phyloP scores from a whole-genome alignment of 2,329 filamentous ascomycete genomes.

The Harringtonia aguacate region DNA sequence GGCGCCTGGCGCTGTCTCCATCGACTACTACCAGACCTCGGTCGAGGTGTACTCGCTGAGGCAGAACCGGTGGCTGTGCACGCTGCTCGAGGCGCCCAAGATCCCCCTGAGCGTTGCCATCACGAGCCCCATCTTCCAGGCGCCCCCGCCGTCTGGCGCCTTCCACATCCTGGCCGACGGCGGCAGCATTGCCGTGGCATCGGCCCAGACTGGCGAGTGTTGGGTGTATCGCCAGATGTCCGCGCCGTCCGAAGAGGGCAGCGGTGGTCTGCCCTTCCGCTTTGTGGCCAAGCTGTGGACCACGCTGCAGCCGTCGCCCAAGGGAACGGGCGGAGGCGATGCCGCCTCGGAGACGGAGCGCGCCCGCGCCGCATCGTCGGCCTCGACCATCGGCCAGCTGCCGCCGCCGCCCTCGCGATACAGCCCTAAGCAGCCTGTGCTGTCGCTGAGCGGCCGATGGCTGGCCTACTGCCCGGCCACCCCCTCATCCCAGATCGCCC shows the following conservation, averaged over 20 bases:
- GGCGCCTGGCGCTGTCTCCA: conserved; percentile 12
- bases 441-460: conserved; percentile 64
- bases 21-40: conserved; percentile 69
- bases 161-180: conserved; percentile 64
- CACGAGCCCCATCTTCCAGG: conserved; percentile 52
- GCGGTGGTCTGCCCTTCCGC: conserved; percentile 34
- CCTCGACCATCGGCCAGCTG: conserved; percentile 25
- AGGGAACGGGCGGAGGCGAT: conserved; percentile 27
- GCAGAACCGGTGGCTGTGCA: conserved; percentile 59
- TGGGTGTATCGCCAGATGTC: conserved; percentile 58
- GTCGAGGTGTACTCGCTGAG: conserved; percentile 82
- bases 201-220: conserved; percentile 75
- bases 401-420: too few species aligned
- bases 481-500: conserved; percentile 58
- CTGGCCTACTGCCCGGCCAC: conserved; percentile 65
- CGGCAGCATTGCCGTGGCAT: conserved; percentile 63
- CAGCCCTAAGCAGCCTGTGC: conserved; percentile 48
- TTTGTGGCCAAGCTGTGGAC: conserved; percentile 94
- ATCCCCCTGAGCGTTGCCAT: conserved; percentile 47
- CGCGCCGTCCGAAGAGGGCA: conserved; percentile 29
- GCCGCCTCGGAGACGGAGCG: conserved; percentile 26
- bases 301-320: conserved; percentile 54
- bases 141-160: conserved; percentile 60
- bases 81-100: conserved; percentile 61
- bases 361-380: conserved; percentile 11